These are phyloP conservation scores for Kazachstania sp. DNA, from an alignment of 1,139 yeast genomes.

Conservation along the genomic window DNA sequence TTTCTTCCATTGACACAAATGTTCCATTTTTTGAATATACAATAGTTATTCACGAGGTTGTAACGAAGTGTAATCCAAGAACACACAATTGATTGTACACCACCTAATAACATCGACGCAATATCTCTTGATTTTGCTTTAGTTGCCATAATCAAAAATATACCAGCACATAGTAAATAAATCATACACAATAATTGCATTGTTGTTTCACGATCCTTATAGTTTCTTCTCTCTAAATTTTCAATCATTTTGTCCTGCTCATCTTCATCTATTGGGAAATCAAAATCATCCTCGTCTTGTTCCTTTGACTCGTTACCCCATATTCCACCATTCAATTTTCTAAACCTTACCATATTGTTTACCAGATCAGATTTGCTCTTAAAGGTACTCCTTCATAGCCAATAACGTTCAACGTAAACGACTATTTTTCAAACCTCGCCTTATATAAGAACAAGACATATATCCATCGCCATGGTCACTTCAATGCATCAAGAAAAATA, in stretches of 20 bases:
- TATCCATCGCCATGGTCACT: too few species aligned
- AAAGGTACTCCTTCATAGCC: too few species aligned
- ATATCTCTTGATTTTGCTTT: conserved; percentile 4
- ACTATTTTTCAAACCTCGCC: neutral
- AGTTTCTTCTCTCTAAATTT: conserved; percentile 19
- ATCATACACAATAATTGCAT: conserved; percentile 16
- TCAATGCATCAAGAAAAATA: too few species aligned
- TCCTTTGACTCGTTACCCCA: conserved; percentile 1
- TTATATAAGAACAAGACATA: neutral
- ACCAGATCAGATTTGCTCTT: neutral
- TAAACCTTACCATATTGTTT: conserved; percentile 22
- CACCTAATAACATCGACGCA: conserved; percentile 12
- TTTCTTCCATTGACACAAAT: conserved; percentile 15
- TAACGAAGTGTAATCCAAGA: conserved; percentile 24
- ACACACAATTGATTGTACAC: conserved; percentile 23
- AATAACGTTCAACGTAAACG: neutral
- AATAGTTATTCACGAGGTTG: conserved; percentile 18
- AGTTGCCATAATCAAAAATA: conserved; percentile 19
- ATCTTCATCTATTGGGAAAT: conserved; percentile 24
- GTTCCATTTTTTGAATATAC: conserved; percentile 11
- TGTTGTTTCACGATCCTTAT: conserved; percentile 15
- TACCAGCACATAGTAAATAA: conserved; percentile 18
- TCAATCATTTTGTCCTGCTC: conserved; percentile 29
- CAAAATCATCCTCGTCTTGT: conserved; percentile 9
- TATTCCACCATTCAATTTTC: conserved; percentile 12